Base-by-base conservation (phyloP, 805 yeast species). In the Yamadazyma scolyti region DNA sequence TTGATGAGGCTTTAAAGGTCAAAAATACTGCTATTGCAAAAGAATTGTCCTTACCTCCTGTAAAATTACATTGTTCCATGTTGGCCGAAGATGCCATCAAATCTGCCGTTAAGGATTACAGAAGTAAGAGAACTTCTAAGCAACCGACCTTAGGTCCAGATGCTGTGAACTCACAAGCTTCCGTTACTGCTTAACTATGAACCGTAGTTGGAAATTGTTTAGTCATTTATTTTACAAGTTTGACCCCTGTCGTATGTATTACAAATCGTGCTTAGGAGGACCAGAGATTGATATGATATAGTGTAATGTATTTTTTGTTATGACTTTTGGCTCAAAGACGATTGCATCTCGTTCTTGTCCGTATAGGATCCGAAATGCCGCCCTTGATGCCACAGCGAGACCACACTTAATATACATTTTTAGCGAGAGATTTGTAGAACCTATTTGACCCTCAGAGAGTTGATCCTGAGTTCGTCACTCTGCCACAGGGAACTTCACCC, bases 31-130 rank as follows among this genome's bases (percentile, higher is more conserved):
- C 81, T 38, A 93, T 93, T 48, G 98, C 98, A 28, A 83, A 84
- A 60, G 98, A 93, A 60, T 73, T 93, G 50, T 79, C 90, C 37
- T 73, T 93, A 49, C 98, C 98, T 13, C 98, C 98, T 1, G 97
- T 93, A 34, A 93, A 93, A 60, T 73, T 93, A 49, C 98, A 93
- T 58, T 93, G 98, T 61, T 87, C 96, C 11, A 93, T 93, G 98
- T 73, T 93, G 51, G 98, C 98, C 11, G 98, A 93, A 62, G 98
- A 93, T 53, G 98, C 98, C 30, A 93, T 93, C 61, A 90, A 93
- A 72, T 80, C 89, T 31, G 98, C 98, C 9, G 88, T 93, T 47
- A 88, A 86, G 66, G 97, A 93, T 61, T 93, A 90, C 73, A 80
- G 77, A 62, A 61, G 87, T 30, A 93, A 93, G 80, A 78, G 95